These are phyloP conservation scores for Neodidymelliopsis sp. DNA, from an alignment of 2,329 filamentous ascomycete species.

Conservation along the genomic window DNA sequence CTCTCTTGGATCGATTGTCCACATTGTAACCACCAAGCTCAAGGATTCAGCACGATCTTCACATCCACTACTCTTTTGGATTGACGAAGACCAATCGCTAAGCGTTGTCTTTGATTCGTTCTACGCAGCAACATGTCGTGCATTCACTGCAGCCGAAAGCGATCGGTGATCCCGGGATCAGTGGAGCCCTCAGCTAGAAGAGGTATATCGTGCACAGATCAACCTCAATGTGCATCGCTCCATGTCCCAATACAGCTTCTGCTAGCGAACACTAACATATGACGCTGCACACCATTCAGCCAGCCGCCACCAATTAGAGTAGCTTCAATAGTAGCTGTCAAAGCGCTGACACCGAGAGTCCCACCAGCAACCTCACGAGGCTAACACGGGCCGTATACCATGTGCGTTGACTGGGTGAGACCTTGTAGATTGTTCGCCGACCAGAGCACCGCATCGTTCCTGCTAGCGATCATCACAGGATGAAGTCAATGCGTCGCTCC, in stretches of 20 bases:
- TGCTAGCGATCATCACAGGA: conserved; percentile 24
- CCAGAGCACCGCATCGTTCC: conserved; percentile 22
- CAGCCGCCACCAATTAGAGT: conserved; percentile 26
- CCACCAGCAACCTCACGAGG: conserved; percentile 11
- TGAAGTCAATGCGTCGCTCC: conserved; percentile 3
- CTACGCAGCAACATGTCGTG: conserved; percentile 3
- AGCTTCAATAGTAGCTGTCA: conserved; percentile 13
- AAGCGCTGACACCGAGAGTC: conserved; percentile 12
- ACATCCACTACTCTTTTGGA: no score
- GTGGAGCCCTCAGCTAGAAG: conserved; percentile 13
- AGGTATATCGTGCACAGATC: conserved; percentile 2
- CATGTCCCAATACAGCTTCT: conserved; percentile 10
- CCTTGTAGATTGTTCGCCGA: conserved; percentile 21
- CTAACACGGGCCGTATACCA: conserved; percentile 11
- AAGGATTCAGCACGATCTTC: no score
- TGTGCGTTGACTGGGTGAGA: conserved; percentile 14
- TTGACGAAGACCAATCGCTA: no score
- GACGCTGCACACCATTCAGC: conserved; percentile 20
- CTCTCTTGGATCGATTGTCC: neutral
- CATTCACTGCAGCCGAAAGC: neutral
- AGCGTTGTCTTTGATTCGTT: conserved; percentile 10
- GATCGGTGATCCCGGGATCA: conserved; percentile 2
- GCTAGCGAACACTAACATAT: conserved; percentile 20
- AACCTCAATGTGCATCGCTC: conserved; percentile 10
- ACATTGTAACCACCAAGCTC: no score